Percentiles rank a stretch among this genome's conserved stretches.
Evolutionary conservation across 2,329 filamentous ascomycete species (phyloP).

Genomic region (Colletotrichum paranaense): DNA sequence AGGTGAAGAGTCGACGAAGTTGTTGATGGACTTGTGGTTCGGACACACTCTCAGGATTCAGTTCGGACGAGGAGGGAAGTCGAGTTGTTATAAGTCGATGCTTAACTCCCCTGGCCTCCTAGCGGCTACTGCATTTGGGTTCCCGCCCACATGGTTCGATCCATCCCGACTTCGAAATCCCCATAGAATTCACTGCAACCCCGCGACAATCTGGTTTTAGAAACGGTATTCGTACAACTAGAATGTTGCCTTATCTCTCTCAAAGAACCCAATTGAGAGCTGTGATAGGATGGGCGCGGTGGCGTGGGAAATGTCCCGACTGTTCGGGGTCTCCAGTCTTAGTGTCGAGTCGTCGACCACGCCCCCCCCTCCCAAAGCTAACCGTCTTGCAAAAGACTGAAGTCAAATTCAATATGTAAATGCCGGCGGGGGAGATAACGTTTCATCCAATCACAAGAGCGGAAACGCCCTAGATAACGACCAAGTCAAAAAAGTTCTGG

Average conservation of each 20-base stretch:
- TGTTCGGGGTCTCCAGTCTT: slow-evolving; percentile 1
- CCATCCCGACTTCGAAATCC: slow-evolving; percentile 18
- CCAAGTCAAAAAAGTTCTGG: neutral
- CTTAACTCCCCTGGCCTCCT: neutral
- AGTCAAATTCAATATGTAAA: slow-evolving; percentile 29
- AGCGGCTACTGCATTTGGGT: neutral
- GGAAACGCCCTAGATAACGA: slow-evolving; percentile 14
- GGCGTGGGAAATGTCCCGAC: neutral
- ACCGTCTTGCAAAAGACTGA: neutral
- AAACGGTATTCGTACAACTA: slow-evolving; percentile 28
- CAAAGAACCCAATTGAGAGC: neutral
- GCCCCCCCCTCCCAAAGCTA: neutral
- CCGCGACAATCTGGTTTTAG: slow-evolving; percentile 31
- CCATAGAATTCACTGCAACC: slow-evolving; percentile 13
- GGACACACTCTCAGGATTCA: neutral
- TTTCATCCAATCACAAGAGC: slow-evolving; percentile 8
- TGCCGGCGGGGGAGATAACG: slow-evolving; percentile 33
- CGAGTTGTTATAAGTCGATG: slow-evolving; percentile 7
- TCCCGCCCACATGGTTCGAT: slow-evolving; percentile 29
- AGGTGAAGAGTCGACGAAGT: neutral
- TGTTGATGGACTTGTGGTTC: neutral
- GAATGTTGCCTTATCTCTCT: slow-evolving; percentile 15
- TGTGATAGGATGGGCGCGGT: slow-evolving; percentile 1
- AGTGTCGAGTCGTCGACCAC: neutral
- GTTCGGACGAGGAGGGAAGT: neutral